Evolutionary conservation across 345 rosid genomes (phyloP).

Genomic region (Reutealis trisperma): DNA sequence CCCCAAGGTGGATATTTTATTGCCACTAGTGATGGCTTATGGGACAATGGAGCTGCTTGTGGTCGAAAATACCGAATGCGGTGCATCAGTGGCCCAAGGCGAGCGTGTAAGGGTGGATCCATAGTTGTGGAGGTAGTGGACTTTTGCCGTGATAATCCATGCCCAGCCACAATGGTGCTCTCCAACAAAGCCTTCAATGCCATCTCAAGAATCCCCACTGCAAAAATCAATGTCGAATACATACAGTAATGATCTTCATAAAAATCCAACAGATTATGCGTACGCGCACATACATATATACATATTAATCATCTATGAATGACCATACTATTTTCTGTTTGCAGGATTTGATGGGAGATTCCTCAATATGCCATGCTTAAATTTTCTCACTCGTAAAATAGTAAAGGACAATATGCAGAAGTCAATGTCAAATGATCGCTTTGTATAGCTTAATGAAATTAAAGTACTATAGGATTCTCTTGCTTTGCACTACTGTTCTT

Average conservation of each 20-base stretch:
- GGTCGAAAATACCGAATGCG: conserved; percentile 30
- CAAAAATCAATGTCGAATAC: conserved; percentile 38
- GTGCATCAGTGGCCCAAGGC: conserved; percentile 35
- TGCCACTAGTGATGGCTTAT: conserved; percentile 36
- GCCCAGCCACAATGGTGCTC: conserved; percentile 37
- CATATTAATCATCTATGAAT: too few relatives aligned
- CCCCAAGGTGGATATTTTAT: conserved; percentile 30
- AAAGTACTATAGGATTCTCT: too few relatives aligned
- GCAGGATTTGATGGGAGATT: background rate
- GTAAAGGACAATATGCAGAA: too few relatives aligned
- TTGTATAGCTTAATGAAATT: background rate
- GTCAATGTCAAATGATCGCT: background rate
- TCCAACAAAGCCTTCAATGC: conserved; percentile 32
- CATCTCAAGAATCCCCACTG: conserved; percentile 8
- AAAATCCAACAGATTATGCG: background rate
- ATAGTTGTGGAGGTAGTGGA: conserved; percentile 45
- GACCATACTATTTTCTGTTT: background rate
- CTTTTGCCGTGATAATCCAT: conserved; percentile 32
- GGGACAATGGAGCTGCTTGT: conserved; percentile 46
- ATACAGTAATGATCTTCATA: conserved; percentile 21
- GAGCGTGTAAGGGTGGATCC: conserved; percentile 29
- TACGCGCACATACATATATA: too few relatives aligned
- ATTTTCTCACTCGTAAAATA: too few relatives aligned
- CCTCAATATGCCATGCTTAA: too few relatives aligned
- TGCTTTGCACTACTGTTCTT: too few relatives aligned